Percentiles rank a stretch among this genome's conserved stretches.
Evolutionary conservation across 805 yeast genomes (phyloP).

Genomic region (Aciculoconidium aculeatum): DNA sequence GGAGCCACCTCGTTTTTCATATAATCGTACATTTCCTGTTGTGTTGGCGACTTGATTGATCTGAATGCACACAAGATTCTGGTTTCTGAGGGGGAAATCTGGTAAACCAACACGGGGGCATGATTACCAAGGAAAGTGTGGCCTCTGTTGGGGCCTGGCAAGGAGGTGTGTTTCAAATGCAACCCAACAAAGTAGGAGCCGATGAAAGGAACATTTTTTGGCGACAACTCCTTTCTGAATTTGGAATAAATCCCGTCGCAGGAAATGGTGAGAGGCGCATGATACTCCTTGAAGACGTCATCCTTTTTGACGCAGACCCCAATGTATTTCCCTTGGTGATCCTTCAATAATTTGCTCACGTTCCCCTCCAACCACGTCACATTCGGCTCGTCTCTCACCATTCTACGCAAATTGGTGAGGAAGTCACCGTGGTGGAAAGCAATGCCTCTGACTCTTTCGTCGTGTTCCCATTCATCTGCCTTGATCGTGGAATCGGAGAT

Average conservation of each 20-base stretch:
- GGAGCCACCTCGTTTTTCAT: constrained; percentile 58
- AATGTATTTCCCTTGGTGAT: constrained; percentile 50
- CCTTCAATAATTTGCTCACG: constrained; percentile 60
- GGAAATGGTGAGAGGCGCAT: constrained; percentile 62
- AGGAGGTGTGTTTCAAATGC: constrained; percentile 63
- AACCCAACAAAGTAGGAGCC: constrained; percentile 87
- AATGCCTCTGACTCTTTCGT: constrained; percentile 61
- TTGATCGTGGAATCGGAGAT: constrained; percentile 42
- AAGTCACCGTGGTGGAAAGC: constrained; percentile 94
- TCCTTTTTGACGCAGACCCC: constrained; percentile 61
- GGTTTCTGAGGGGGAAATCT: constrained; percentile 75
- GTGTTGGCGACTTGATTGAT: constrained; percentile 66
- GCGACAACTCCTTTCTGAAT: constrained; percentile 69
- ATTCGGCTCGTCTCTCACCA: constrained; percentile 65
- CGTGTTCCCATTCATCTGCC: constrained; percentile 50
- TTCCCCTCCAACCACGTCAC: constrained; percentile 79
- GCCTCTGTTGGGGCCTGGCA: constrained; percentile 75
- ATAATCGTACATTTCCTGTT: constrained; percentile 56
- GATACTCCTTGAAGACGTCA: constrained; percentile 23
- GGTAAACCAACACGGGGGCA: constrained; percentile 86
- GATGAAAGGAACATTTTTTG: constrained; percentile 57
- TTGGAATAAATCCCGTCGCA: constrained; percentile 95
- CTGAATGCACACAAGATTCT: constrained; percentile 87
- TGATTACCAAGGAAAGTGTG: constrained; percentile 85
- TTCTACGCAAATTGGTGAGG: constrained; percentile 63